phyloP scores from a whole-genome alignment of 2,329 filamentous ascomycete species.

The Claviceps sp. region DNA sequence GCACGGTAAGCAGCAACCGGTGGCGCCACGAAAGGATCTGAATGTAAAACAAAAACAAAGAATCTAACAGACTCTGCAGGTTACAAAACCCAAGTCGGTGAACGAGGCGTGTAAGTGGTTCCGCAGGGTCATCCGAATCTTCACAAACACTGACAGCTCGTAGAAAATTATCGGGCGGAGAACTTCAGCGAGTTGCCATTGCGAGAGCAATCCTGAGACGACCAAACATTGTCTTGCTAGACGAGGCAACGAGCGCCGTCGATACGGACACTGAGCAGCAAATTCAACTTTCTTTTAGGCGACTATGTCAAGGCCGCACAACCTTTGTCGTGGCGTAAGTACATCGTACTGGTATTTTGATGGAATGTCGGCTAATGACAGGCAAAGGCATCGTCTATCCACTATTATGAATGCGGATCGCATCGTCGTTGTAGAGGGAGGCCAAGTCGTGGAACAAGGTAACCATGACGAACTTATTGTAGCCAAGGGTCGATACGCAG shows the following conservation, averaged over 20 bases:
- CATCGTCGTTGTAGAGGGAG: conserved; percentile 52
- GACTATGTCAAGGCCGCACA: conserved; percentile 46
- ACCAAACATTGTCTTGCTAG: conserved; percentile 22
- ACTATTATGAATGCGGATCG: conserved; percentile 58
- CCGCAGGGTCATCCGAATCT: neutral
- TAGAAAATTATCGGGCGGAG: conserved; percentile 44
- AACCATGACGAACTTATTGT: conserved; percentile 45
- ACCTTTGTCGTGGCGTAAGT: conserved; percentile 52
- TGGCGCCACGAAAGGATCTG: neutral
- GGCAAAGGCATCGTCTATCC: conserved; percentile 47
- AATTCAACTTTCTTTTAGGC: conserved; percentile 48
- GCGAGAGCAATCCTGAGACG: conserved; percentile 22
- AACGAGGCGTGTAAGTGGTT: conserved; percentile 32
- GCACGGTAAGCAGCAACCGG: conserved; percentile 22
- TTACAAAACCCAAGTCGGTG: conserved; percentile 37
- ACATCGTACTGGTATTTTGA: no score
- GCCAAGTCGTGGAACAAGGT: conserved; percentile 50
- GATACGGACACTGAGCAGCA: conserved; percentile 38
- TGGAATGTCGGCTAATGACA: conserved; percentile 3
- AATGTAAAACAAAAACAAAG: neutral
- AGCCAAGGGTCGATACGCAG: conserved; percentile 46
- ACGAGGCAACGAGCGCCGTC: conserved; percentile 38
- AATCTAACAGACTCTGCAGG: conserved; percentile 15
- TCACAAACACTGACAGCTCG: conserved; percentile 10
- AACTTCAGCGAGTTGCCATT: conserved; percentile 36